Percentiles rank a stretch among this genome's conserved stretches.
Evolutionary conservation across 176 grass and related monocot genomes (phyloP).

Genomic region (Eleusine indica): DNA sequence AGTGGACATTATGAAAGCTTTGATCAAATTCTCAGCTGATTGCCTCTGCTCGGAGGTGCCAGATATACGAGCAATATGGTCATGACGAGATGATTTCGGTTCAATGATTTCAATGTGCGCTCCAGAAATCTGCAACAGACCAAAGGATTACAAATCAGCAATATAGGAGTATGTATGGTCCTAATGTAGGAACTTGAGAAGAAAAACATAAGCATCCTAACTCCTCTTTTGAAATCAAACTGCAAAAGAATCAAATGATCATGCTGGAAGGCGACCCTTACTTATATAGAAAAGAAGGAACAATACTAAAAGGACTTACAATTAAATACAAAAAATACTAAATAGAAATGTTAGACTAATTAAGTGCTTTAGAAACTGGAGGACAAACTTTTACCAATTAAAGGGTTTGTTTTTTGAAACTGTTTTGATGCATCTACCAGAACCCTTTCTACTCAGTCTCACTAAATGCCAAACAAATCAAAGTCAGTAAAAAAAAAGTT

Average conservation of each 20-base stretch:
- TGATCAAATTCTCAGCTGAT: constrained; percentile 91
- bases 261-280: neutral
- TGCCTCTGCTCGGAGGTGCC: constrained; percentile 79
- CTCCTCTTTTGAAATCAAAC: neutral
- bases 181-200: constrained; percentile 10
- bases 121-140: constrained; percentile 87
- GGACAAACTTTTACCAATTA: neutral
- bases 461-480: constrained; percentile 18
- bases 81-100: constrained; percentile 79
- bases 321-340: neutral
- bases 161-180: neutral
- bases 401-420: neutral
- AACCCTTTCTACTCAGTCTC: neutral
- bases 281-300: neutral
- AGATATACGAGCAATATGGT: constrained; percentile 82
- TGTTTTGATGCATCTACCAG: neutral
- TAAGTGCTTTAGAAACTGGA: neutral
- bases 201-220: neutral
- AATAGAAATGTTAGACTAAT: neutral
- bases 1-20: constrained; percentile 91
- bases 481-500: constrained; percentile 3
- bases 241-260: constrained; percentile 8
- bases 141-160: constrained; percentile 20
- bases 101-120: constrained; percentile 85
- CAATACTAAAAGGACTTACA: neutral